phyloP scores from a whole-genome alignment of 2,329 filamentous ascomycete genomes.

The Xenoacremonium recifei region DNA sequence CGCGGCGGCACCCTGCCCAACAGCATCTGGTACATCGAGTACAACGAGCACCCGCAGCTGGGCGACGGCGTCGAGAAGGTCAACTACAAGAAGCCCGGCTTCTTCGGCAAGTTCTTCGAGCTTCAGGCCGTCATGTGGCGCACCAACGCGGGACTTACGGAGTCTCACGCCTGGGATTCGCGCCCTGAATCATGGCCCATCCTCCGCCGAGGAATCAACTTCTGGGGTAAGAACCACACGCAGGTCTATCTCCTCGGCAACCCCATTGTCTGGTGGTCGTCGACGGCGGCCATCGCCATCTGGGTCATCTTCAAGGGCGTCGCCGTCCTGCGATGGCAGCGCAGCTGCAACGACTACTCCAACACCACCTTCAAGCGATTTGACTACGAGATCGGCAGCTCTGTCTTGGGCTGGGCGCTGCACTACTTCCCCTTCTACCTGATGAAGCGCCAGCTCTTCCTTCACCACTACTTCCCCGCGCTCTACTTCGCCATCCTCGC shows the following conservation, averaged over 20 bases:
- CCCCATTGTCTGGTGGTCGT: slow-evolving; percentile 91
- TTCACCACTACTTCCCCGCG: slow-evolving; percentile 97
- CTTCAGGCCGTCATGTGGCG: slow-evolving; percentile 98
- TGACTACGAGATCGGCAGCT: slow-evolving; percentile 92
- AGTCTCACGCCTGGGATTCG: slow-evolving; percentile 98
- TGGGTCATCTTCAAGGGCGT: slow-evolving; percentile 86
- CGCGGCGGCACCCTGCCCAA: slow-evolving; percentile 89
- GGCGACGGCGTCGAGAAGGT: slow-evolving; percentile 80
- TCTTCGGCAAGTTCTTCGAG: slow-evolving; percentile 98
- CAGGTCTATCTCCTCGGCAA: slow-evolving; percentile 98
- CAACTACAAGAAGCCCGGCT: slow-evolving; percentile 92
- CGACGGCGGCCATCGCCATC: slow-evolving; percentile 71
- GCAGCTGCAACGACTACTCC: slow-evolving; percentile 83
- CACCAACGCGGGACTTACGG: slow-evolving; percentile 92
- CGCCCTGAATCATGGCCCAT: slow-evolving; percentile 91
- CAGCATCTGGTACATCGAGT: slow-evolving; percentile 95
- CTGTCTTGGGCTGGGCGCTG: slow-evolving; percentile 90
- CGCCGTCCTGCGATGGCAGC: slow-evolving; percentile 89
- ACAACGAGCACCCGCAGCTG: slow-evolving; percentile 80
- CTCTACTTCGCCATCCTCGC: slow-evolving; percentile 92
- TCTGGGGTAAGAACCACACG: slow-evolving; percentile 92
- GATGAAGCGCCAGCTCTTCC: slow-evolving; percentile 96
- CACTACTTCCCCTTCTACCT: slow-evolving; percentile 99
- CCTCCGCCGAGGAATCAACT: slow-evolving; percentile 93
- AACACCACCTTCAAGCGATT: slow-evolving; percentile 89